A percentile compares a stretch with the other conserved stretches of the same genome.
Conservation (phyloP, 257 asterid genomes). For the Buddleja alternifolia region DNA sequence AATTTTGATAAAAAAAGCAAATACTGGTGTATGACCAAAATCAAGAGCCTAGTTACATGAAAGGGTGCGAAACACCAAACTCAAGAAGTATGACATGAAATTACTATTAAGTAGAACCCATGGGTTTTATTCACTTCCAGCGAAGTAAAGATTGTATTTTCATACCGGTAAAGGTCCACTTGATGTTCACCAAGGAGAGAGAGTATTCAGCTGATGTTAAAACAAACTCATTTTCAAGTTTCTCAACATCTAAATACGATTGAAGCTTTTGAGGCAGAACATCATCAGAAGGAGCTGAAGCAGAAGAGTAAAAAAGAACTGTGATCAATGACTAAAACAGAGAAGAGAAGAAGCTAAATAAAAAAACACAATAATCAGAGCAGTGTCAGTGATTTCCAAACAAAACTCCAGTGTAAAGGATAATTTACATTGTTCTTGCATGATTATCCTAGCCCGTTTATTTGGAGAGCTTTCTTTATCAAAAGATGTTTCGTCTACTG, state of each 20-base stretch:
- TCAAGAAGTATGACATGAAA: constrained; percentile 17
- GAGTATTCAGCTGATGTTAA: constrained; percentile 74
- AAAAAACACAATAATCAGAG: constrained; percentile 23
- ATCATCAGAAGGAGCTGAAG: constrained; percentile 62
- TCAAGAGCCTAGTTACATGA: not conserved
- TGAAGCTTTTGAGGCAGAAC: constrained; percentile 55
- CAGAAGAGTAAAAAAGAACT: constrained; percentile 15
- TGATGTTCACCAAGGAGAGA: constrained; percentile 67
- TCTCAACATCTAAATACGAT: constrained; percentile 69
- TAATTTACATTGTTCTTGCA: constrained; percentile 61
- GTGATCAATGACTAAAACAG: constrained; percentile 8
- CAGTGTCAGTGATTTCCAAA: constrained; percentile 17
- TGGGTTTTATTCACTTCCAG: not conserved
- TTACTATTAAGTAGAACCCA: constrained; percentile 7
- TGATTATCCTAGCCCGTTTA: constrained; percentile 77
- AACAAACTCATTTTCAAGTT: constrained; percentile 86
- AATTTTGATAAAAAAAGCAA: constrained; percentile 22
- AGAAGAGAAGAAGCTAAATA: constrained; percentile 5
- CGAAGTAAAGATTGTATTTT: constrained; percentile 20
- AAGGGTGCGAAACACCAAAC: constrained; percentile 22
- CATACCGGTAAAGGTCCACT: constrained; percentile 76
- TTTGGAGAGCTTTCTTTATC: constrained; percentile 63
- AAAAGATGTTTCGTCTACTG: constrained; percentile 49
- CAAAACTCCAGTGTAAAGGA: constrained; percentile 25
- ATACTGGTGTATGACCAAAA: not conserved